Evolutionary conservation across 257 asterid genomes (phyloP).

Genomic region (Pogostemon cablin): DNA sequence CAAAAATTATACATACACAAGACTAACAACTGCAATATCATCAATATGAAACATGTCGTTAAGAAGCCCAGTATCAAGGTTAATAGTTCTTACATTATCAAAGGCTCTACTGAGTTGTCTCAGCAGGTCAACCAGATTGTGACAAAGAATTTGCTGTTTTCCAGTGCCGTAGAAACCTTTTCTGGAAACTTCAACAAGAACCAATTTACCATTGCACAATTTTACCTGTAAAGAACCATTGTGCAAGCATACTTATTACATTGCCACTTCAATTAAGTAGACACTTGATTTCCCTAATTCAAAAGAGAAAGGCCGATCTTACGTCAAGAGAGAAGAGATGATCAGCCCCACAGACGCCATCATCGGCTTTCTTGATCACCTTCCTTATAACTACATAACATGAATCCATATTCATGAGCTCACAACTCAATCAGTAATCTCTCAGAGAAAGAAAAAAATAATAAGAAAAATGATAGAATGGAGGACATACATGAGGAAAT

Average conservation of each 20-base stretch:
- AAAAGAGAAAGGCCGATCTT: conserved; percentile 59
- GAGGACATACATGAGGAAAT: not conserved
- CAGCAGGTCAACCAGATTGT: conserved; percentile 89
- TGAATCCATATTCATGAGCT: conserved; percentile 18
- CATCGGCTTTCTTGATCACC: conserved; percentile 49
- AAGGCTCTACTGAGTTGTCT: conserved; percentile 93
- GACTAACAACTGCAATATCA: conserved; percentile 19
- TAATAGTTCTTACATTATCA: conserved; percentile 65
- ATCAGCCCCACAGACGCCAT: conserved; percentile 51
- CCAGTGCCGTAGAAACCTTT: conserved; percentile 80
- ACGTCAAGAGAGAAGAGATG: conserved; percentile 88
- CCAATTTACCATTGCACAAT: conserved; percentile 83
- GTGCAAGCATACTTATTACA: conserved; percentile 30
- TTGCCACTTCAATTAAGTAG: conserved; percentile 10
- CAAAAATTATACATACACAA: conserved; percentile 7
- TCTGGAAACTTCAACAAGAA: conserved; percentile 68
- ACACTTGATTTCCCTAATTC: conserved; percentile 50
- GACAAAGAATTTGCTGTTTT: conserved; percentile 81
- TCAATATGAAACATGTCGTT: not conserved
- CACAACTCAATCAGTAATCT: conserved; percentile 15
- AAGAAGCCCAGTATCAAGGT: conserved; percentile 32
- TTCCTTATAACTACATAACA: conserved; percentile 66
- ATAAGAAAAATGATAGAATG: not conserved
- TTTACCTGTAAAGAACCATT: conserved; percentile 63
- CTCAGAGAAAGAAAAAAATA: not conserved